These are phyloP conservation scores for Saccharomycopsis malanga DNA, from an alignment of 805 yeast genomes.

Conservation along the genomic window DNA sequence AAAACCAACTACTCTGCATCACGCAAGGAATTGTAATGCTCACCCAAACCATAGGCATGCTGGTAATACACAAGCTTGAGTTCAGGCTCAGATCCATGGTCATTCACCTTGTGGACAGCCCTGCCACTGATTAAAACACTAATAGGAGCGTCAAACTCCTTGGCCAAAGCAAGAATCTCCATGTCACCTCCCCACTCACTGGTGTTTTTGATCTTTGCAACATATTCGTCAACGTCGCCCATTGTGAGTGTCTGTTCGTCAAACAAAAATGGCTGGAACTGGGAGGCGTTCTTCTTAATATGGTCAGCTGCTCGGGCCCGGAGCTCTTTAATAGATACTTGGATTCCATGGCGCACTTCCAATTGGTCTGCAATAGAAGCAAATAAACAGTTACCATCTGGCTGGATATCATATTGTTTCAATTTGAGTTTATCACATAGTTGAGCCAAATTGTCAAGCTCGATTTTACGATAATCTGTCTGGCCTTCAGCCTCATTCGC, in stretches of 20 bases:
- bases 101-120: conserved; percentile 57
- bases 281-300: conserved; percentile 57
- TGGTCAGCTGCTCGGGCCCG: conserved; percentile 60
- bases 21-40: conserved; percentile 82
- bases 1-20: conserved; percentile 32
- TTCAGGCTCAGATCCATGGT: conserved; percentile 44
- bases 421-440: conserved; percentile 45
- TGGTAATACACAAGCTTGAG: conserved; percentile 74
- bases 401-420: conserved; percentile 61
- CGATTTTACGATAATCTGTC: conserved; percentile 66
- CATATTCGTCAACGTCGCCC: conserved; percentile 60
- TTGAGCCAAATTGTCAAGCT: conserved; percentile 55
- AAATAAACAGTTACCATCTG: conserved; percentile 94
- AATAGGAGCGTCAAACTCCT: conserved; percentile 66
- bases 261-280: conserved; percentile 73
- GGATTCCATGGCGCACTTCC: conserved; percentile 39
- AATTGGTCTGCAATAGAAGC: conserved; percentile 81
- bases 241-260: conserved; percentile 67
- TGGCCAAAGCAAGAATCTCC: conserved; percentile 77
- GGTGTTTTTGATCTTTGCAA: conserved; percentile 60
- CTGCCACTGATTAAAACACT: conserved; percentile 73
- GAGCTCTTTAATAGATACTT: conserved; percentile 41
- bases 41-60: conserved; percentile 85
- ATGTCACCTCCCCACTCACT: conserved; percentile 96
- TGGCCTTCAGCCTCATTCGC: conserved; percentile 55